Evolutionary conservation across 768 basidiomycete genomes (phyloP).

Genomic region (Trametopsis cervina): DNA sequence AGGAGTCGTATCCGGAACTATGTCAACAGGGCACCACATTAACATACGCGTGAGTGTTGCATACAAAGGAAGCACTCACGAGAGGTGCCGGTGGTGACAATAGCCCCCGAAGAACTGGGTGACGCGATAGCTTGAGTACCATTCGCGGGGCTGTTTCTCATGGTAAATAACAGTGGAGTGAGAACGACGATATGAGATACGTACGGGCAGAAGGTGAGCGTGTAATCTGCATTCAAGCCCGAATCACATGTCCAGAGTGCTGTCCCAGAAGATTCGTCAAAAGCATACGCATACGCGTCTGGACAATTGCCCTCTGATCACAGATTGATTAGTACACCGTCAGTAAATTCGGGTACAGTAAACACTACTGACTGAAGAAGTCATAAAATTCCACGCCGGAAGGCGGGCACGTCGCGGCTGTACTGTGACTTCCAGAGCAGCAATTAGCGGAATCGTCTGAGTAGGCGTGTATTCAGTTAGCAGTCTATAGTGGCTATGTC

Average conservation of each 20-base stretch:
- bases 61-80: too few species aligned
- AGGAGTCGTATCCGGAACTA: too few species aligned
- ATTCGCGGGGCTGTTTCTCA: neutral
- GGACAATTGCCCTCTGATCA: slow-evolving; percentile 38
- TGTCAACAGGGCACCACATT: too few species aligned
- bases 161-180: neutral
- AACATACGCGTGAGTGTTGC: too few species aligned
- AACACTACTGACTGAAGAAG: slow-evolving; percentile 37
- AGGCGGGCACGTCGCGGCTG: slow-evolving; percentile 47
- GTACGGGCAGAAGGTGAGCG: slow-evolving; percentile 38
- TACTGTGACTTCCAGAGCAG: slow-evolving; percentile 50
- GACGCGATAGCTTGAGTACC: neutral
- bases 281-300: slow-evolving; percentile 38
- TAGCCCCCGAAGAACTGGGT: neutral
- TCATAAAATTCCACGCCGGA: slow-evolving; percentile 35
- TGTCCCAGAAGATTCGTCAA: slow-evolving; percentile 37
- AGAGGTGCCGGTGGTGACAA: neutral
- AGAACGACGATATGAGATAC: neutral
- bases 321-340: neutral
- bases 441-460: slow-evolving; percentile 53
- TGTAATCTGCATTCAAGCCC: slow-evolving; percentile 32
- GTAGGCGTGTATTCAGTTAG: neutral
- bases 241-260: slow-evolving; percentile 40
- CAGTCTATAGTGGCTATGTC: neutral
- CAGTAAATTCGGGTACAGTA: neutral